These are phyloP conservation scores for Barnettozyma vustinii DNA, from an alignment of 805 yeast species.

Conservation along the genomic window DNA sequence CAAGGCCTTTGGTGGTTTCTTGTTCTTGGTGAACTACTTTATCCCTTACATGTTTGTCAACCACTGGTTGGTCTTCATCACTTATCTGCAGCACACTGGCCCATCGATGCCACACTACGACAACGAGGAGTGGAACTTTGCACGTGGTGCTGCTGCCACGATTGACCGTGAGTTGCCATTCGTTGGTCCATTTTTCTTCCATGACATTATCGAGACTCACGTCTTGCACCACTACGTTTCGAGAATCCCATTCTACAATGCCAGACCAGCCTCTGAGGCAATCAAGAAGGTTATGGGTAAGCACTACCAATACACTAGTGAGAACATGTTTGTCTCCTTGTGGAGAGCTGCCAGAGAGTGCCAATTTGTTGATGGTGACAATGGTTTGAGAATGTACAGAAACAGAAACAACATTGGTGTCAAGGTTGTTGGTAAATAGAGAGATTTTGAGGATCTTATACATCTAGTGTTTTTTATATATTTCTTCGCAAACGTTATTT, in stretches of 20 bases:
- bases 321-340: slow-evolving; percentile 66
- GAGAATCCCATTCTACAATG: slow-evolving; percentile 84
- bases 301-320: slow-evolving; percentile 61
- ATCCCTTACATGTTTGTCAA: slow-evolving; percentile 75
- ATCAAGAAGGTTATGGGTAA: slow-evolving; percentile 82
- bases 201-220: slow-evolving; percentile 87
- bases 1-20: slow-evolving; percentile 56
- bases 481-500: background rate
- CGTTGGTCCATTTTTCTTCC: slow-evolving; percentile 73
- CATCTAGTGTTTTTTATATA: background rate
- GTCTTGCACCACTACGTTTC: slow-evolving; percentile 82
- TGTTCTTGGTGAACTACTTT: slow-evolving; percentile 62
- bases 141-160: slow-evolving; percentile 88
- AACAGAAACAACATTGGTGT: slow-evolving; percentile 60
- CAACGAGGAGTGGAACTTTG: slow-evolving; percentile 72
- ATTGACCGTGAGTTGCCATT: slow-evolving; percentile 82
- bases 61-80: slow-evolving; percentile 88
- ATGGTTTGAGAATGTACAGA: slow-evolving; percentile 70
- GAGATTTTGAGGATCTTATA: background rate
- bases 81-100: slow-evolving; percentile 81
- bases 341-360: slow-evolving; percentile 63
- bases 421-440: slow-evolving; percentile 10
- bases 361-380: slow-evolving; percentile 69
- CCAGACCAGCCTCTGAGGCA: slow-evolving; percentile 72
- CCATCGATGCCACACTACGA: slow-evolving; percentile 77